Percentiles rank a stretch among this genome's conserved stretches.
phyloP scores from a whole-genome alignment of 228 moss, liverwort and hornwort species.

The Sphagnum magellanicum region DNA sequence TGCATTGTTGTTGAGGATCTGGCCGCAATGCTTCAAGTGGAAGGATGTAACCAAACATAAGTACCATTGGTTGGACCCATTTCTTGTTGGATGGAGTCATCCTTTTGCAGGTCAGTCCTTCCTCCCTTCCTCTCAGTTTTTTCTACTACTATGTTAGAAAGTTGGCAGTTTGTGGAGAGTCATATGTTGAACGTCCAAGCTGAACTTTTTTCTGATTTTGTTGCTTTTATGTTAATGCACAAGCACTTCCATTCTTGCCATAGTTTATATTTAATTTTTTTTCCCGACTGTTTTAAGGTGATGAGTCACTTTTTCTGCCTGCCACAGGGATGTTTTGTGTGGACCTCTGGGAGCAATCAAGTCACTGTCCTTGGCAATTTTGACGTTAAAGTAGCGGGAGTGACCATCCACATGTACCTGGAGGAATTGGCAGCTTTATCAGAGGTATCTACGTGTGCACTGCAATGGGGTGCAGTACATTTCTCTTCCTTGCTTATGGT shows the following conservation, averaged over 20 bases:
- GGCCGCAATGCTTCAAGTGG: constrained; percentile 53
- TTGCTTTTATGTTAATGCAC: neutral
- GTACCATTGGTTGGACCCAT: constrained; percentile 74
- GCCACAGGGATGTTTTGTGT: constrained; percentile 71
- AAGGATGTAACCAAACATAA: constrained; percentile 28
- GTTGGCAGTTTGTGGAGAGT: too few relatives aligned
- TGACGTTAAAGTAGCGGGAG: constrained; percentile 50
- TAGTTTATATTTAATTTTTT: neutral
- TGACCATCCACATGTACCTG: constrained; percentile 62
- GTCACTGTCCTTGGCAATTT: constrained; percentile 52
- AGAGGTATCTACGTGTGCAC: constrained; percentile 12
- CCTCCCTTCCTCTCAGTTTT: neutral
- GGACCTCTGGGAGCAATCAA: constrained; percentile 57
- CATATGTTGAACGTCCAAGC: neutral
- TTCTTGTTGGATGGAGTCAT: constrained; percentile 61
- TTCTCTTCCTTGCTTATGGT: neutral
- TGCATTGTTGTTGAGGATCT: constrained; percentile 57
- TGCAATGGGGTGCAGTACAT: neutral
- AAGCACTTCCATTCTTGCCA: neutral
- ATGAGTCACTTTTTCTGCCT: neutral
- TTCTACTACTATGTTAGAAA: neutral
- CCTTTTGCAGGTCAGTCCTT: constrained; percentile 68
- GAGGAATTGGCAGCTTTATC: constrained; percentile 58
- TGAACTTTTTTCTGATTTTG: neutral
- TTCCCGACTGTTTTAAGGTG: too few relatives aligned